phyloP scores from a whole-genome alignment of 2,329 filamentous ascomycete species.

The Calonectria pseudoreteaudii region DNA sequence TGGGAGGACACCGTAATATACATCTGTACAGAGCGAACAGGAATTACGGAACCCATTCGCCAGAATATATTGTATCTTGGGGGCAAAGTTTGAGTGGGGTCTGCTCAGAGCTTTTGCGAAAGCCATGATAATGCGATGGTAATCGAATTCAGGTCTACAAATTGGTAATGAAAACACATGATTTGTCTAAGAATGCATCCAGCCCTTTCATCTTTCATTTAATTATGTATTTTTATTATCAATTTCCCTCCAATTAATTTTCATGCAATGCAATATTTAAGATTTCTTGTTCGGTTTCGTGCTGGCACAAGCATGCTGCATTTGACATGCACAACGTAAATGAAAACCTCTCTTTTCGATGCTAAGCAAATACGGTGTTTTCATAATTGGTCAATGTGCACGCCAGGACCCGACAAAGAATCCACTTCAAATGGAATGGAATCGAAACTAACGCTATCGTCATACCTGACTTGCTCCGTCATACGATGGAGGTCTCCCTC shows the following conservation, averaged over 20 bases:
- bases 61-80: conserved; percentile 68
- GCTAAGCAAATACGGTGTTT: background rate
- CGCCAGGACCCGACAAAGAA: background rate
- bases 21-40: conserved; percentile 64
- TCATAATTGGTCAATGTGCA: background rate
- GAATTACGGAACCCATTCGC: conserved; percentile 57
- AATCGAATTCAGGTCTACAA: too few species aligned
- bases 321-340: background rate
- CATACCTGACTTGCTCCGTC: background rate
- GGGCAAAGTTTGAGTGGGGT: conserved; percentile 51
- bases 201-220: background rate
- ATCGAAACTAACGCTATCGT: background rate
- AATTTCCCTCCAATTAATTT: background rate
- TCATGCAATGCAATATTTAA: background rate
- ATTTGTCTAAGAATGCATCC: background rate
- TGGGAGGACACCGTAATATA: conserved; percentile 68
- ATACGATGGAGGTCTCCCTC: background rate
- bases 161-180: background rate
- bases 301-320: background rate
- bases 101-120: background rate
- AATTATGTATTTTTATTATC: too few species aligned
- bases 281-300: background rate
- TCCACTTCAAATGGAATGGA: background rate
- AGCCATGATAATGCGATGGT: background rate
- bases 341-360: background rate